phyloP scores from a whole-genome alignment of 2,329 filamentous ascomycete species.

The Botrytis pseudocinerea region DNA sequence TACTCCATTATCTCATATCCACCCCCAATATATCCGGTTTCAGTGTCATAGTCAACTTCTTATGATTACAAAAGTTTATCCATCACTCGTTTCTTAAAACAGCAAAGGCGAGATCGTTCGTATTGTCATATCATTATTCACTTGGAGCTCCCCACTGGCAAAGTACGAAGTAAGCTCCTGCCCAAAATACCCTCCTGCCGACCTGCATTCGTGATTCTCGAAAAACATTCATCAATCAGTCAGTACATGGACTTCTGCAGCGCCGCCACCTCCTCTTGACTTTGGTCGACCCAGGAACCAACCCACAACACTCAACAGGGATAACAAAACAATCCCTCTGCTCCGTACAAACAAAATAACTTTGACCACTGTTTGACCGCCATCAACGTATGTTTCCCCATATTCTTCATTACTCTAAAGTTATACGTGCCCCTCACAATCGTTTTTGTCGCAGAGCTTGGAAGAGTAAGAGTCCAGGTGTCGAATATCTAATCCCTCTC shows the following conservation, averaged over 20 bases:
- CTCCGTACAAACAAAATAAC: constrained; percentile 34
- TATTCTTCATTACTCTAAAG: constrained; percentile 14
- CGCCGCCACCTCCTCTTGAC: constrained; percentile 32
- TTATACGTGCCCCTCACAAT: constrained; percentile 13
- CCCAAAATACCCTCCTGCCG: background rate
- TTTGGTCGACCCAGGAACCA: constrained; percentile 39
- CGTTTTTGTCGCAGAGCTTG: background rate
- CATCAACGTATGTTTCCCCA: constrained; percentile 35
- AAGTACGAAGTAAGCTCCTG: background rate
- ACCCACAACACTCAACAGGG: constrained; percentile 35
- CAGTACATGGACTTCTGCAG: constrained; percentile 23
- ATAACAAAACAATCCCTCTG: constrained; percentile 25
- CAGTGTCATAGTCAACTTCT: background rate
- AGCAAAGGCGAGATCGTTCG: constrained; percentile 1
- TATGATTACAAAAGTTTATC: background rate
- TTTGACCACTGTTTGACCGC: constrained; percentile 27
- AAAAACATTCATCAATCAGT: background rate
- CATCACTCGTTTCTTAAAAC: constrained; percentile 4
- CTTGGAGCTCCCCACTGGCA: background rate
- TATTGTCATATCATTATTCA: background rate
- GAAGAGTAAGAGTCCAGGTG: background rate
- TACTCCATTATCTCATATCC: background rate
- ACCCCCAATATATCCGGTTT: background rate
- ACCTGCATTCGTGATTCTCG: constrained; percentile 5
- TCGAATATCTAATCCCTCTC: background rate